Base-by-base conservation (phyloP, 129 eudicot species). In the Flaveria bidentis region DNA sequence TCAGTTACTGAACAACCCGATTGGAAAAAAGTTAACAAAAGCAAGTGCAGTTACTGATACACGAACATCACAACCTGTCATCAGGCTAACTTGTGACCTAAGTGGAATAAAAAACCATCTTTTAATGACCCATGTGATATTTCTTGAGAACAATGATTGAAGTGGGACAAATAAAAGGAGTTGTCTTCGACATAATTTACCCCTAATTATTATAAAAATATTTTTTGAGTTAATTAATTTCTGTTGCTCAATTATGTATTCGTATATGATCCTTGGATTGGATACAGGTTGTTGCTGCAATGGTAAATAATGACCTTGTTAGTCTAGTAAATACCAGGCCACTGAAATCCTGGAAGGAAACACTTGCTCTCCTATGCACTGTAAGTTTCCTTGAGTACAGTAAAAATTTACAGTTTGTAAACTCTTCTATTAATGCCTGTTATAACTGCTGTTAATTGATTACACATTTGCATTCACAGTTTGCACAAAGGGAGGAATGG, bases 401-500 rank as follows among this genome's bases (percentile, higher is more conserved):
- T 20, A 36, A 10, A 67, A 53, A 25, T 22, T 28, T 28, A 69
- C 33, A 9, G 14, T 2, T 18, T 22, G 39, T 33, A 39, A 70
- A 2, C 6, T 41, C 17, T 45, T 45, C 18, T 25, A 74, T 0
- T 42, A 45, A 44, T 74, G 58, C 42, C n/a, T 42, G 18, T 44
- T 44, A 10, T 61, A 63, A 1, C 0, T 63, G 30, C 46, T 14
- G 12, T 2, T 28, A 16, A n/a, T 26, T 52, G 23, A 26, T 78
- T 12, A 71, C 42, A 13, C 16, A 61, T 28, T 53, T 51, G 56
- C n/a, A 15, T 76, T 28, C 26, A 46, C 96, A 93, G 98, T 93
- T 90, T 84, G 96, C 98, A 42, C 93, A 88, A 76, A 51, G 90
- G 83, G 98, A 93, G 25, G 97, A 93, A 49, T 93, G 98, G 98